Evolutionary conservation across 345 rosid genomes (phyloP).

Genomic region (Triadica sebifera): DNA sequence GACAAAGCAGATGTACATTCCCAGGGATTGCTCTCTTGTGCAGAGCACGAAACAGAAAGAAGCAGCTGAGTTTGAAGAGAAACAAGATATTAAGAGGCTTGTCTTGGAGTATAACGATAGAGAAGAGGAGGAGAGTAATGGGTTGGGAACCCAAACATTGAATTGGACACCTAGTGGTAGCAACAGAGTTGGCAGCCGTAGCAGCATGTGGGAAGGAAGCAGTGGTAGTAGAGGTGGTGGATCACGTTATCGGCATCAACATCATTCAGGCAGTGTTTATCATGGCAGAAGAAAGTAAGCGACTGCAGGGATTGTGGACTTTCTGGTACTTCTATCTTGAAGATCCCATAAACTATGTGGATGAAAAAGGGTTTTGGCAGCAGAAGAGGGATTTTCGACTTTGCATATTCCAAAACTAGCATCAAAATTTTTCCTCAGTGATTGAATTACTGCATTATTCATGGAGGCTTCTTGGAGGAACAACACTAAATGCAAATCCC

Average conservation of each 20-base stretch:
- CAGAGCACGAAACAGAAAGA: constrained; percentile 98
- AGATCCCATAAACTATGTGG: background rate
- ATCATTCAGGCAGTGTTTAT: constrained; percentile 61
- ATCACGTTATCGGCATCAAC: constrained; percentile 61
- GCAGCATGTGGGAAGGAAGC: constrained; percentile 56
- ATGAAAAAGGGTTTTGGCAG: background rate
- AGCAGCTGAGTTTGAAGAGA: constrained; percentile 96
- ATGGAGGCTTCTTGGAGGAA: background rate
- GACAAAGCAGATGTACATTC: constrained; percentile 86
- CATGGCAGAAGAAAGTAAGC: constrained; percentile 66
- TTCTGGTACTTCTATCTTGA: background rate
- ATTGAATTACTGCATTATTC: background rate
- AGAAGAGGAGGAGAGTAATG: constrained; percentile 88
- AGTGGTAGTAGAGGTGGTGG: constrained; percentile 60
- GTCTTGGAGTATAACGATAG: constrained; percentile 94
- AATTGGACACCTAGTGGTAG: constrained; percentile 74
- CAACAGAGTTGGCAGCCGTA: constrained; percentile 44
- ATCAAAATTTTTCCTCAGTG: no score
- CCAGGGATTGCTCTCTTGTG: constrained; percentile 75
- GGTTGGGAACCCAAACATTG: constrained; percentile 60
- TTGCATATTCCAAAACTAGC: background rate
- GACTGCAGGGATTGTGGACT: background rate
- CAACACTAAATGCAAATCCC: background rate
- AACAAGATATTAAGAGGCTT: constrained; percentile 94
- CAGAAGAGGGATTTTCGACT: background rate